These are phyloP conservation scores for Pseudonitzschia multiseries DNA, from an alignment of 108 stramenopile genomes.

Conservation along the genomic window DNA sequence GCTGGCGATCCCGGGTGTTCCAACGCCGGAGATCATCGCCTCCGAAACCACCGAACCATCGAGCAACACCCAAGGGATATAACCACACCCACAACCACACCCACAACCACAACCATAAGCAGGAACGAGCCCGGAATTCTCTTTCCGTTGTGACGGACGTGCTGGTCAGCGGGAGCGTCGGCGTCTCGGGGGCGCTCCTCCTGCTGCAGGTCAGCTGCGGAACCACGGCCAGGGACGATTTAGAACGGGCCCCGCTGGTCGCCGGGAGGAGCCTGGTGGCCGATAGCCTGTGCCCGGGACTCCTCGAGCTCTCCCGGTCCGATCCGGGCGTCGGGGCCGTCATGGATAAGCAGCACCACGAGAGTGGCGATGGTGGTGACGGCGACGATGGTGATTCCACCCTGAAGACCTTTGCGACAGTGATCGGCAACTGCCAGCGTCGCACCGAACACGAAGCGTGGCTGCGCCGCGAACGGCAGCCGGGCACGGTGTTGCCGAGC, in stretches of 20 bases:
- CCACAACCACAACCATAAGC: background rate
- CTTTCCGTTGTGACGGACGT: constrained; percentile 24
- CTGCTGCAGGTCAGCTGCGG: constrained; percentile 7
- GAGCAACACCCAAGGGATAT: background rate
- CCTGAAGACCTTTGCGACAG: constrained; percentile 10
- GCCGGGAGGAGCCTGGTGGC: constrained; percentile 31
- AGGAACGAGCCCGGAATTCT: constrained; percentile 6
- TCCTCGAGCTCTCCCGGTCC: background rate
- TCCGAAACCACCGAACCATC: background rate
- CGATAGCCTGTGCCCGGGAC: constrained; percentile 25
- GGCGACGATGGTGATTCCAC: constrained; percentile 1
- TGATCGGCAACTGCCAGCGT: constrained; percentile 21
- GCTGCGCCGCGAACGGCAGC: constrained; percentile 6
- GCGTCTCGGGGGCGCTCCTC: constrained; percentile 18
- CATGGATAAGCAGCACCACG: background rate
- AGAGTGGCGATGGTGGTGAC: background rate
- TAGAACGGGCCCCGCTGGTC: constrained; percentile 30
- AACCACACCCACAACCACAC: background rate
- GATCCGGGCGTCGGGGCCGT: background rate
- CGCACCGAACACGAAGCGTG: constrained; percentile 20
- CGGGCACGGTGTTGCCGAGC: background rate
- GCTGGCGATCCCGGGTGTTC: background rate
- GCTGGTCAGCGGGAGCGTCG: constrained; percentile 26
- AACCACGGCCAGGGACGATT: constrained; percentile 15
- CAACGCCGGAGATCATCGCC: background rate